phyloP scores from a whole-genome alignment of 1,139 yeast genomes.

The Saccharomyces pastorianus region DNA sequence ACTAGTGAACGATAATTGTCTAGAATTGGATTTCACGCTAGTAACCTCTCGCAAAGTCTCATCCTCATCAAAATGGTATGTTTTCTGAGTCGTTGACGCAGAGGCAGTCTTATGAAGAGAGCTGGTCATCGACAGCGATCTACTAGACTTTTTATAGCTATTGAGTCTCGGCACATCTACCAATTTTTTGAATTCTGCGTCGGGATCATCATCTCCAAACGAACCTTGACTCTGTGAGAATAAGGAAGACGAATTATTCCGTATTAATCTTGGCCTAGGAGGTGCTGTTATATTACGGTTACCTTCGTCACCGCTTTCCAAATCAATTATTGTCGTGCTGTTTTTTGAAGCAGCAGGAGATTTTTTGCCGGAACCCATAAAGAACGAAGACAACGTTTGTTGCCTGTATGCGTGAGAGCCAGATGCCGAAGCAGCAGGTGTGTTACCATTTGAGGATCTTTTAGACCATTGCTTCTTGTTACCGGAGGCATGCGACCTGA shows the following conservation, averaged over 20 bases:
- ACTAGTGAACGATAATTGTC: conserved; percentile 15
- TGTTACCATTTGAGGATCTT: not conserved
- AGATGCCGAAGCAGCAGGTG: not conserved
- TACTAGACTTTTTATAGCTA: conserved; percentile 18
- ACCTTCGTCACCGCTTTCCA: not conserved
- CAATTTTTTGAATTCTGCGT: conserved; percentile 18
- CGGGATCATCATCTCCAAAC: conserved; percentile 28
- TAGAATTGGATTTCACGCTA: conserved; percentile 8
- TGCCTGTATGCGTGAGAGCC: not conserved
- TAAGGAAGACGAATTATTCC: conserved; percentile 4
- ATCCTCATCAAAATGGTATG: conserved; percentile 2
- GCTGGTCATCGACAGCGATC: conserved; percentile 8
- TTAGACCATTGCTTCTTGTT: not conserved
- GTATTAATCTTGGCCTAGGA: not conserved
- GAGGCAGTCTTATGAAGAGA: not conserved
- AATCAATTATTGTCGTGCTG: not conserved
- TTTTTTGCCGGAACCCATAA: not conserved
- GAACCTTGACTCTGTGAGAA: conserved; percentile 27
- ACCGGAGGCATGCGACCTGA: not conserved
- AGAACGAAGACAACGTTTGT: not conserved
- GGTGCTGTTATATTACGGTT: not conserved
- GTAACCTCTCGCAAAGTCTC: conserved; percentile 10
- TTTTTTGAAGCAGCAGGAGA: not conserved
- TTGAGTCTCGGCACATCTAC: conserved; percentile 18
- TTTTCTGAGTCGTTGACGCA: not conserved